Evolutionary conservation across 2,329 filamentous ascomycete genomes (phyloP).

Genomic region (Fusarium floridanum): DNA sequence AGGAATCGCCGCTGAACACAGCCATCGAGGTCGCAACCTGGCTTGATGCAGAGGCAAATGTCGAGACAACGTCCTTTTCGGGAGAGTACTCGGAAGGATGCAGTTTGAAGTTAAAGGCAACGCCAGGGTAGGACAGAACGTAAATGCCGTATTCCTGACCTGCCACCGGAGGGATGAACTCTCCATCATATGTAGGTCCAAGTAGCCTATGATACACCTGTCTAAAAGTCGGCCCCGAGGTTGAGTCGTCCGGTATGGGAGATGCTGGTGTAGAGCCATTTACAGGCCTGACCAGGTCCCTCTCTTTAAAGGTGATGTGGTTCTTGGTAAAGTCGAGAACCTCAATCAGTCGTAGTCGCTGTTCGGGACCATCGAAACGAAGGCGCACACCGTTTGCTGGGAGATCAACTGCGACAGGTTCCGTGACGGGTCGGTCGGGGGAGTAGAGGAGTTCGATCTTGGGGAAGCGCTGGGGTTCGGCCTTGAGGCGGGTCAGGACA

Average conservation of each 20-base stretch:
- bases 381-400: constrained; percentile 89
- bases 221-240: constrained; percentile 79
- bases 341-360: constrained; percentile 91
- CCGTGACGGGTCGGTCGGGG: constrained; percentile 76
- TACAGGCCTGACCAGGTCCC: constrained; percentile 79
- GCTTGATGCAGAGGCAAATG: constrained; percentile 83
- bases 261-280: constrained; percentile 54
- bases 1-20: constrained; percentile 90
- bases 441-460: constrained; percentile 88
- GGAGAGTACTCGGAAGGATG: constrained; percentile 80
- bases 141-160: constrained; percentile 77
- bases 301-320: constrained; percentile 82
- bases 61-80: constrained; percentile 83
- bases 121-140: constrained; percentile 91
- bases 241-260: constrained; percentile 50
- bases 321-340: constrained; percentile 90
- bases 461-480: constrained; percentile 85
- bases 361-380: constrained; percentile 93
- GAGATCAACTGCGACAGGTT: constrained; percentile 81
- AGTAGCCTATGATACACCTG: constrained; percentile 95
- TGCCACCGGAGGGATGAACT: constrained; percentile 79
- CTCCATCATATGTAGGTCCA: constrained; percentile 92
- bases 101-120: constrained; percentile 92
- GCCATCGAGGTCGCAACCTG: constrained; percentile 88
- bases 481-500: constrained; percentile 87